Evolutionary conservation across 768 basidiomycete species (phyloP).

Genomic region (Clathrus columnatus): DNA sequence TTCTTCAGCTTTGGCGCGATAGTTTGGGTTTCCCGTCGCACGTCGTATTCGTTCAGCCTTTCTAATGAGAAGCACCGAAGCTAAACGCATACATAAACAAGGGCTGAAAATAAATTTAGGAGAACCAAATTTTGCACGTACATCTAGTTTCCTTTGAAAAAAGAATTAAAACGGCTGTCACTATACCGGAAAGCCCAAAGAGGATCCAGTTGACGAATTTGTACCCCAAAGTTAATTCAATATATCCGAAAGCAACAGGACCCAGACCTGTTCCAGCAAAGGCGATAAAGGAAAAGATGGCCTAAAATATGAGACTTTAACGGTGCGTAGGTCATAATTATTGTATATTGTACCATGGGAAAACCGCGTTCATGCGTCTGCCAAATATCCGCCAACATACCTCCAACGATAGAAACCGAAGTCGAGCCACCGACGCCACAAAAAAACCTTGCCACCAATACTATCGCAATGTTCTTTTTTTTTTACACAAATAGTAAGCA

Average conservation of each 20-base stretch:
- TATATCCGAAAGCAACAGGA: constrained; percentile 1
- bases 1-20: constrained; percentile 3
- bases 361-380: constrained; percentile 4
- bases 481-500: background rate
- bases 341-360: constrained; percentile 1
- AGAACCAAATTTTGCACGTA: background rate
- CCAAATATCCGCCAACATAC: constrained; percentile 9
- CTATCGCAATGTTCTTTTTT: constrained; percentile 2
- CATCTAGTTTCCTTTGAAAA: constrained; percentile 5
- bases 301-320: background rate
- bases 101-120: background rate
- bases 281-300: constrained; percentile 5
- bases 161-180: background rate
- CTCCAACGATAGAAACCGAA: constrained; percentile 2
- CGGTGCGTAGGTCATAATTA: background rate
- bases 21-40: background rate
- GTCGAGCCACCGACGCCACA: constrained; percentile 7
- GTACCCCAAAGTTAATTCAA: constrained; percentile 1
- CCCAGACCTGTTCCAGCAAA: constrained; percentile 5
- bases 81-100: background rate
- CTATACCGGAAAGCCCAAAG: background rate
- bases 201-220: constrained; percentile 8
- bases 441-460: constrained; percentile 5
- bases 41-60: background rate
- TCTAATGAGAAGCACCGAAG: constrained; percentile 1